These are phyloP conservation scores for Annona cherimola DNA, from an alignment of 164 flowering plant species.

Conservation along the genomic window DNA sequence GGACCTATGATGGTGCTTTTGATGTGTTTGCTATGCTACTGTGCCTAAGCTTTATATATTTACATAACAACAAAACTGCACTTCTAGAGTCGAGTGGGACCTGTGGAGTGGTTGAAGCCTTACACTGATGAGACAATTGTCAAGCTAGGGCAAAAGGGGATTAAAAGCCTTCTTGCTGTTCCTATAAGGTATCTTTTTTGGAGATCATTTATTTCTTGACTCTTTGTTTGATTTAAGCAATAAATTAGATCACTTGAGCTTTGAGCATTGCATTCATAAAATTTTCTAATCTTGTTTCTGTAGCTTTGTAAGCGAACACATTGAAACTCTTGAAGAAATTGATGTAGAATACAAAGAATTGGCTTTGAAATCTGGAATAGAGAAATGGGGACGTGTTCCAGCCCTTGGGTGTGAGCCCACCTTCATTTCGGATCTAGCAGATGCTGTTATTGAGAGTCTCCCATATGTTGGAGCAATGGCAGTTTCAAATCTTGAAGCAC, in stretches of 20 bases:
- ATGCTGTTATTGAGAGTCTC: slow-evolving; percentile 96
- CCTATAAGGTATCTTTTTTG: slow-evolving; percentile 67
- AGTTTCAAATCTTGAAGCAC: slow-evolving; percentile 91
- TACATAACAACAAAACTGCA: slow-evolving; percentile 1
- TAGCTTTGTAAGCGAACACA: slow-evolving; percentile 98
- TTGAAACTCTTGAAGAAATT: slow-evolving; percentile 96
- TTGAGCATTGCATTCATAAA: neutral
- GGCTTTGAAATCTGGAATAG: slow-evolving; percentile 86
- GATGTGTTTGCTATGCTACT: neutral
- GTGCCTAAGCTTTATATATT: neutral
- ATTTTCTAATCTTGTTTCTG: slow-evolving; percentile 1
- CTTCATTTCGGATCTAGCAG: slow-evolving; percentile 92
- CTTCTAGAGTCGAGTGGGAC: slow-evolving; percentile 95
- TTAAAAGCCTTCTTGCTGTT: slow-evolving; percentile 84
- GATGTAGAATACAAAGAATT: slow-evolving; percentile 97
- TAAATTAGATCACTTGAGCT: slow-evolving; percentile 5
- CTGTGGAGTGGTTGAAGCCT: slow-evolving; percentile 97
- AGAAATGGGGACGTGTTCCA: slow-evolving; percentile 97
- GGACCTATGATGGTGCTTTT: too few species aligned
- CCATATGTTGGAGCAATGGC: slow-evolving; percentile 99
- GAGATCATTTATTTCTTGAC: neutral
- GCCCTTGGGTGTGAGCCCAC: slow-evolving; percentile 90
- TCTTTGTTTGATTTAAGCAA: neutral
- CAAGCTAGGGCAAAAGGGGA: slow-evolving; percentile 84
- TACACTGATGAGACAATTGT: slow-evolving; percentile 92